A percentile compares a stretch with the other conserved stretches of the same genome.
These are phyloP conservation scores for Plasmodium billcollinsi DNA, from an alignment of 169 alveolate genomes.

Conservation along the genomic window DNA sequence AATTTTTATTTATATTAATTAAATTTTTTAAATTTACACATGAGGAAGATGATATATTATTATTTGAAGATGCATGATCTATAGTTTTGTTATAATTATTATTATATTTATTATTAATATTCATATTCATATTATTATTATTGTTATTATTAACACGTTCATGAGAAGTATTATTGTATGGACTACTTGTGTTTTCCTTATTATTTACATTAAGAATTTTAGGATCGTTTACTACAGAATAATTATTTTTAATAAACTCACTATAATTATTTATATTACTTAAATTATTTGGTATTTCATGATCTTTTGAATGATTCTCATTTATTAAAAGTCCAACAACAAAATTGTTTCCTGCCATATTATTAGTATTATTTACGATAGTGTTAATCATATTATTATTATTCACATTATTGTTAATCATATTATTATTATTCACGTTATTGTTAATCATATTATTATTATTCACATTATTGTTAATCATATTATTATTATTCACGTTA, in stretches of 20 bases:
- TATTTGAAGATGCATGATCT: slow-evolving; percentile 4
- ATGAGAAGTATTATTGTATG: too few relatives aligned
- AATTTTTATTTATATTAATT: slow-evolving; percentile 45
- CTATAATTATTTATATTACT: too few relatives aligned
- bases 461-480: not conserved
- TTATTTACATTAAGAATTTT: too few relatives aligned
- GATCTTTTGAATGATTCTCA: too few relatives aligned
- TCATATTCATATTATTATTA: slow-evolving; percentile 1
- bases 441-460: slow-evolving; percentile 2
- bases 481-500: slow-evolving; percentile 3
- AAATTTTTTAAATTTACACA: slow-evolving; percentile 37
- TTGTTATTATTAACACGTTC: not conserved
- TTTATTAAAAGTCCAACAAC: too few relatives aligned
- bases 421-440: not conserved
- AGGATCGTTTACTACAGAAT: too few relatives aligned
- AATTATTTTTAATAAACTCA: too few relatives aligned
- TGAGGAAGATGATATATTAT: slow-evolving; percentile 1
- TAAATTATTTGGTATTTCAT: too few relatives aligned
- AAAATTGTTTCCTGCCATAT: too few relatives aligned
- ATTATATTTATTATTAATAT: slow-evolving; percentile 33
- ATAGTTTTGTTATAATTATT: slow-evolving; percentile 7
- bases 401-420: not conserved
- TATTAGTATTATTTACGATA: not conserved
- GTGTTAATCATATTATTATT: slow-evolving; percentile 1
- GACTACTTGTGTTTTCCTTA: too few relatives aligned